A percentile compares a stretch with the other conserved stretches of the same genome.
Evolutionary conservation across 1,284 basidiomycete genomes (phyloP).

Genomic region (Termitomyces sp.): DNA sequence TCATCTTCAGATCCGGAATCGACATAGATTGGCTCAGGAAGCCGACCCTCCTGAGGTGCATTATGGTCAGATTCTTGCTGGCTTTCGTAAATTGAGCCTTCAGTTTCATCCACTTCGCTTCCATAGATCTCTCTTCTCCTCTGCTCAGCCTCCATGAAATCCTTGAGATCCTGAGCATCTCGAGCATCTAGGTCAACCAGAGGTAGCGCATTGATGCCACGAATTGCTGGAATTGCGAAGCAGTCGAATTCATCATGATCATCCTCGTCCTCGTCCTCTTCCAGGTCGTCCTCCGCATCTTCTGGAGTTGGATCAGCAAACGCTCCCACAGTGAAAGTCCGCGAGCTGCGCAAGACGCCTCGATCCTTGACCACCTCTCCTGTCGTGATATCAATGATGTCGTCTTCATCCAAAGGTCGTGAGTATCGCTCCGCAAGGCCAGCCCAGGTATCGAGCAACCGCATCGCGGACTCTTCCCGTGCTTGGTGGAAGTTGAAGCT

Average conservation of each 20-base stretch:
- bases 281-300: constrained; percentile 31
- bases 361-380: constrained; percentile 59
- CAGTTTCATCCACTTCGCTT: constrained; percentile 33
- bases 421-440: constrained; percentile 62
- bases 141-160: constrained; percentile 62
- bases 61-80: constrained; percentile 7
- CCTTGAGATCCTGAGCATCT: constrained; percentile 57
- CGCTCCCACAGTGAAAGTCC: constrained; percentile 41
- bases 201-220: constrained; percentile 37
- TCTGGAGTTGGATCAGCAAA: constrained; percentile 33
- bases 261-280: constrained; percentile 28
- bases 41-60: not conserved
- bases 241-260: constrained; percentile 30
- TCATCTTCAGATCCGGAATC: constrained; percentile 37
- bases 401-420: constrained; percentile 65
- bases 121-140: constrained; percentile 43
- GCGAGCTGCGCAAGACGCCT: constrained; percentile 49
- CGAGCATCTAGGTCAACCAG: constrained; percentile 41
- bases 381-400: constrained; percentile 63
- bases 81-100: constrained; percentile 20
- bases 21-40: constrained; percentile 13
- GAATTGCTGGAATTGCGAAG: constrained; percentile 20
- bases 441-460: constrained; percentile 59
- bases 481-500: constrained; percentile 43
- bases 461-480: constrained; percentile 49